Conservation (phyloP, 768 basidiomycete species). For the Leccinum pellstonianum region DNA sequence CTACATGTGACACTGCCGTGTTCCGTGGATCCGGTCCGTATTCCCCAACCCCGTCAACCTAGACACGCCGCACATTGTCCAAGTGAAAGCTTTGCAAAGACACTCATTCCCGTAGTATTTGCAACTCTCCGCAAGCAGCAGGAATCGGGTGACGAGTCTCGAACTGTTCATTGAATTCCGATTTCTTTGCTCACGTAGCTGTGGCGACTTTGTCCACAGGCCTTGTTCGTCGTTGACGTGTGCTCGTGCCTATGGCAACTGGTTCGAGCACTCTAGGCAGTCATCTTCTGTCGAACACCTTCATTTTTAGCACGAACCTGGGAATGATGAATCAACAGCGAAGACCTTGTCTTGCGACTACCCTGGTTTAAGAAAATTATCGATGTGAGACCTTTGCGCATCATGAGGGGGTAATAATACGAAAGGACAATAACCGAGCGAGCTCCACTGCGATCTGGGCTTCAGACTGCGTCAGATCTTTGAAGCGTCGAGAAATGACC, state of each 20-base stretch:
- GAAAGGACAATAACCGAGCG: slow-evolving; percentile 50
- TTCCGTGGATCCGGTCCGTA: slow-evolving; percentile 15
- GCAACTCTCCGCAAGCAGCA: neutral
- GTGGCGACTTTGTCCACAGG: too few relatives aligned
- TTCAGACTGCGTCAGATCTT: slow-evolving; percentile 30
- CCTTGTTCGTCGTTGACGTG: neutral
- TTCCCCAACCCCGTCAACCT: neutral
- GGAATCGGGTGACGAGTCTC: too few relatives aligned
- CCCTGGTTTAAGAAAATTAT: slow-evolving; percentile 46
- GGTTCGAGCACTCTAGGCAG: neutral
- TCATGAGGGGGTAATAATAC: slow-evolving; percentile 80
- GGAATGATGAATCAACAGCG: slow-evolving; percentile 83
- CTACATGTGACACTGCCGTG: neutral
- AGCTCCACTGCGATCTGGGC: slow-evolving; percentile 50
- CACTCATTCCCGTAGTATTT: neutral
- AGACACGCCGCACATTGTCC: neutral
- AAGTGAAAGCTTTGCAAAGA: neutral
- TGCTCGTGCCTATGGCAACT: neutral
- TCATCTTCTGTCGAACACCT: slow-evolving; percentile 13
- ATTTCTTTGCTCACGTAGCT: neutral
- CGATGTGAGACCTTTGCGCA: slow-evolving; percentile 59
- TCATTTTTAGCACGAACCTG: slow-evolving; percentile 49
- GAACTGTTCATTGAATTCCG: neutral
- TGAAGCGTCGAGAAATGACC: neutral
- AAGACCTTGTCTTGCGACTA: slow-evolving; percentile 66